phyloP scores from a whole-genome alignment of 2,329 filamentous ascomycete genomes.

The Paecilomyces sp. region DNA sequence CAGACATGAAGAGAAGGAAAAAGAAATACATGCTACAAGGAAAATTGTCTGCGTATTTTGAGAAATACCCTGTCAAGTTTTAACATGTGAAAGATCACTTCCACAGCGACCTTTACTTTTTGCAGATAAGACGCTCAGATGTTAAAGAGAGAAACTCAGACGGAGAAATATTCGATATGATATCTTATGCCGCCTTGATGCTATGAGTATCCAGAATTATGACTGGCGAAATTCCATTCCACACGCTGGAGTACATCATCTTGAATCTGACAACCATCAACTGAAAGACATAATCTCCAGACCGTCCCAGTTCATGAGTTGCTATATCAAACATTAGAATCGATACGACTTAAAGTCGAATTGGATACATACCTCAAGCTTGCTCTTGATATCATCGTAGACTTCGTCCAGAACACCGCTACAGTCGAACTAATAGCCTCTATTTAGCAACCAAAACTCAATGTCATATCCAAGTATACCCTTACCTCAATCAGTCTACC shows the following conservation, averaged over 20 bases:
- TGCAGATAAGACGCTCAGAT: too few species aligned
- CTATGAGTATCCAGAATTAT: background rate
- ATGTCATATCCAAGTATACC: background rate
- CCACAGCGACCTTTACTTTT: too few species aligned
- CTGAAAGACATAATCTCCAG: background rate
- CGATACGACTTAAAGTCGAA: background rate
- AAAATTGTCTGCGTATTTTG: too few species aligned
- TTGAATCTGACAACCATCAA: background rate
- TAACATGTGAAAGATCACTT: too few species aligned
- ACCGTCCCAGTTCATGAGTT: background rate
- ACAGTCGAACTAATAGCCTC: background rate
- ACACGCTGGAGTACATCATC: background rate
- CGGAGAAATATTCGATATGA: too few species aligned
- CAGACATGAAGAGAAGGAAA: too few species aligned
- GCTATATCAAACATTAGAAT: background rate
- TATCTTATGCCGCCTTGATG: background rate
- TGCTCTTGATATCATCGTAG: background rate
- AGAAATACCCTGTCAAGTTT: too few species aligned
- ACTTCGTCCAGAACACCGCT: background rate
- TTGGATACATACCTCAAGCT: background rate
- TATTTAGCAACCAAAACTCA: background rate
- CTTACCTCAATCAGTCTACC: background rate
- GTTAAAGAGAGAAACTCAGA: too few species aligned
- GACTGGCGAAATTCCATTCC: background rate
- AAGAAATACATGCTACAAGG: too few species aligned